Evolutionary conservation across 2,329 filamentous ascomycete species (phyloP), one percentile per base, ranked within the genome.

Genomic region (Plectosphaerella sp.): DNA sequence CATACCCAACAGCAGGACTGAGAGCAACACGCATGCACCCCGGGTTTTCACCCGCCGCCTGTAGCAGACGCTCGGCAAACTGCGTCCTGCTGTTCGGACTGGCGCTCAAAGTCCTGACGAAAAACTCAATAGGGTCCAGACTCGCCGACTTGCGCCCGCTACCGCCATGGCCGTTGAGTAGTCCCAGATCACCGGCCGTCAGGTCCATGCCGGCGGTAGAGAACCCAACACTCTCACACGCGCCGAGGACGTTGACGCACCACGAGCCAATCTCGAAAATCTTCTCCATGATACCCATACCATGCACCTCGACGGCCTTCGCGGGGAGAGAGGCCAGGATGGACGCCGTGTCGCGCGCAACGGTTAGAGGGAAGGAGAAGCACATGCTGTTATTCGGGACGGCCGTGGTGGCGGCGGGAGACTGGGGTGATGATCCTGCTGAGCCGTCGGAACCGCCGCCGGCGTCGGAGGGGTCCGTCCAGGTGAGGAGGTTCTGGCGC

Each of bases 401-500:
- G 3, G 75, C 75, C 3, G 48, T 79, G 8, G 73, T 67, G 0
- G 83, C 74, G 3, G 75, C 75, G 4, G 48, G 48, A 9, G 39
- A 42, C 4, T 39, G 39, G 2, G 45, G 45, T 10, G 45, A 47
- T 7, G 54, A 50, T 3, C 52, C 41, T 11, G 42, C 51, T 12
- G 41, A 18, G 28, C 28, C 28, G 41, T 43, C 41, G 41, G 41
- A 43, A 4, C 48, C 48, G 5, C 47, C 52, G n/a, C 50, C 50
- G 14, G 41, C 16, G n/a, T 56, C 55, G 28, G 54, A 52, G 6
- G 55, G 55, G n/a, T 57, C 52, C 14, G 54, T 54, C 33, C 79
- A 82, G 33, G 82, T 85, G 18, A 88, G 72, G 22, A 83, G 78
- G 4, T 83, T 82, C 58, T 87, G 83, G 18, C 80, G 79, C 59